Base-by-base conservation (phyloP, 805 yeast species). In the Candida sithepensis region DNA sequence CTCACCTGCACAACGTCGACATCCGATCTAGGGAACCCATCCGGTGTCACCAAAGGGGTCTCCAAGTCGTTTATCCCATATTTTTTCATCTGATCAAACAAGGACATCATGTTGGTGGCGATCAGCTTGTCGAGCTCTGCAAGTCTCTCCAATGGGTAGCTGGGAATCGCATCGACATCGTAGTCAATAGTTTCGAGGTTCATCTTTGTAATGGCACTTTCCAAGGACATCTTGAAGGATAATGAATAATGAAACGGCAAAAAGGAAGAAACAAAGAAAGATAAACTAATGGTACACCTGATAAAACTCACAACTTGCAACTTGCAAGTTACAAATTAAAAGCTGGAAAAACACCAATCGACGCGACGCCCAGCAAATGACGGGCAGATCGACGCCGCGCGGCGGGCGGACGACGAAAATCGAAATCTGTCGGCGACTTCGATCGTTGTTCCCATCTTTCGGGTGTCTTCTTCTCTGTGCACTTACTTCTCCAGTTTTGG, bases 1-100 rank as follows among this genome's bases (percentile, higher is more conserved):
- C 96, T 69, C 12, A 89, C 72, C 44, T 76, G 77, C 2, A 89
- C 79, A 4, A 92, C 85, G 58, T 92, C 96, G 23, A 92, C 74
- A 59, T 92, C 97, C 16, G 72, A 64, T 39, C 97, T 69, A 0
- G 99, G 99, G 57, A 79, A 92, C 19, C 97, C 97, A 59, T 92
- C 96, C 0, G 58, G 49, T 0, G 85, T 79, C 2, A 87, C 66
- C 48, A 92, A 65, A 0, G 81, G 72, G 1, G 91, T 82, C 21
- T 74, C 64, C 88, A 88, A 82, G 53, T 78, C 82, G 16, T 30
- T 12, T 1, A 57, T 60, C 12, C 54, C 42, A 7, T 44, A 24
- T 8, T 34, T 52, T 6, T 57, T 52, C 22, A 87, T 69, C 13
- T 71, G 58, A 26, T 69, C 75, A 50, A 75, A 71, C 39, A 81